These are phyloP conservation scores for Tulasnella sp. DNA, from an alignment of 768 basidiomycete species.

Conservation along the genomic window DNA sequence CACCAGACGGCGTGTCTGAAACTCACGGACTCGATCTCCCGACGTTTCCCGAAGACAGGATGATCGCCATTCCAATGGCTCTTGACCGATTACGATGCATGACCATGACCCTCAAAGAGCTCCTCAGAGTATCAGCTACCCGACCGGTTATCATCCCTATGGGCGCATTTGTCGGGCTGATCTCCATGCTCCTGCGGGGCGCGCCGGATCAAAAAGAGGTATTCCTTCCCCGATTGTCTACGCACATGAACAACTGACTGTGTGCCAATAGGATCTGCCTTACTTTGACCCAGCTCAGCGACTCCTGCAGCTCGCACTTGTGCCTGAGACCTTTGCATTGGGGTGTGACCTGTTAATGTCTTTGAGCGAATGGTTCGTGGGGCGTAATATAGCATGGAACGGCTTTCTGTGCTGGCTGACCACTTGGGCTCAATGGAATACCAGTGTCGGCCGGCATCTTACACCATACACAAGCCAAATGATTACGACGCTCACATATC, in stretches of 20 bases:
- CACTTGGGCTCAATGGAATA: neutral
- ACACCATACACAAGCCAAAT: conserved; percentile 46
- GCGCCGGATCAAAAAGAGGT: conserved; percentile 23
- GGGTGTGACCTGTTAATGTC: conserved; percentile 42
- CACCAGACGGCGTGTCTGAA: neutral
- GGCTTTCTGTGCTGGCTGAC: too few species aligned
- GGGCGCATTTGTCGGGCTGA: conserved; percentile 35
- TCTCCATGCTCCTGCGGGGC: conserved; percentile 25
- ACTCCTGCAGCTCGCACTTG: conserved; percentile 41
- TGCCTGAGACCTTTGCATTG: conserved; percentile 41
- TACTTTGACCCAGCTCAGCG: conserved; percentile 38
- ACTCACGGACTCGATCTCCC: conserved; percentile 20
- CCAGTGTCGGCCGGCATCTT: conserved; percentile 44
- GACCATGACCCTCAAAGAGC: conserved; percentile 38
- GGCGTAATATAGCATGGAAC: too few species aligned
- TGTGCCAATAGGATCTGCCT: neutral
- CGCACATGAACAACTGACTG: too few species aligned
- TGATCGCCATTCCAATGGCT: conserved; percentile 41
- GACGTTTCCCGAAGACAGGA: conserved; percentile 34
- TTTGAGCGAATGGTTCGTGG: conserved; percentile 40
- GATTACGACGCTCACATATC: conserved; percentile 41
- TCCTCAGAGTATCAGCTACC: conserved; percentile 32
- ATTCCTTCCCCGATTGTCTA: neutral
- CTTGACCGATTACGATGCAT: conserved; percentile 51
- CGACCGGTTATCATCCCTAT: conserved; percentile 61